Base-by-base conservation (phyloP, 352 stramenopile genomes). In the Phytophthora pinifolia region DNA sequence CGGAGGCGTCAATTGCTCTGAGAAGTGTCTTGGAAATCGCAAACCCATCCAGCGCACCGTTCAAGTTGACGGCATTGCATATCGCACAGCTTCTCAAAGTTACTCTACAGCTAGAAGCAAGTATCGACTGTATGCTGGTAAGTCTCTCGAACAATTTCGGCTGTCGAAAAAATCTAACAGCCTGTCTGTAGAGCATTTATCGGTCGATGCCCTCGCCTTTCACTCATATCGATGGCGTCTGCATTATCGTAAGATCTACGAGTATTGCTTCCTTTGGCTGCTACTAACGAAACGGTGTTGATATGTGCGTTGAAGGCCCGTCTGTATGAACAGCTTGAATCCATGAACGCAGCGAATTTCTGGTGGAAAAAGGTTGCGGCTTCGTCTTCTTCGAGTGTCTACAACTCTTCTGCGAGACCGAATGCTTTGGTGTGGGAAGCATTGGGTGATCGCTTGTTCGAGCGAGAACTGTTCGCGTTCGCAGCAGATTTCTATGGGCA, bases 121-220 rank as follows among this genome's bases (percentile, higher is more conserved):
- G 68, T 17, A 44, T 85, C 14, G 35, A 47, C 10, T 79, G 59
- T 25, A 52, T 89, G 42, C 39, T 81, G 41, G 74, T 77, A 41
- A 25, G 47, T 55, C 20, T 6, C 22, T 27, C 7, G 10, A 25
- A 17, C 1, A n/a, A n/a, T 15, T 15, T 46, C 29, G 12, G 1
- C n/a, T n/a, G n/a, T n/a, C n/a, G 12, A 14, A 27, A 5, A 27
- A 5, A 27, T 27, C 22, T 27, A 27, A 27, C 22, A 27, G 22
- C 22, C 35, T 13, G 17, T 35, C 15, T 46, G 34, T 41, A 85
- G 74, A 67, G 54, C 38, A 37, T 89, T 4, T 79, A 70, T 34
- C 61, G 54, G n/a, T 27, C 44, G 9, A 83, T 86, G 72, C 79
- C 79, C 4, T 13, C 59, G 3, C 76, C 76, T 4, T 85, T 87